Base-by-base conservation (phyloP, 2,329 filamentous ascomycete genomes). In the Ophiostoma montium region DNA sequence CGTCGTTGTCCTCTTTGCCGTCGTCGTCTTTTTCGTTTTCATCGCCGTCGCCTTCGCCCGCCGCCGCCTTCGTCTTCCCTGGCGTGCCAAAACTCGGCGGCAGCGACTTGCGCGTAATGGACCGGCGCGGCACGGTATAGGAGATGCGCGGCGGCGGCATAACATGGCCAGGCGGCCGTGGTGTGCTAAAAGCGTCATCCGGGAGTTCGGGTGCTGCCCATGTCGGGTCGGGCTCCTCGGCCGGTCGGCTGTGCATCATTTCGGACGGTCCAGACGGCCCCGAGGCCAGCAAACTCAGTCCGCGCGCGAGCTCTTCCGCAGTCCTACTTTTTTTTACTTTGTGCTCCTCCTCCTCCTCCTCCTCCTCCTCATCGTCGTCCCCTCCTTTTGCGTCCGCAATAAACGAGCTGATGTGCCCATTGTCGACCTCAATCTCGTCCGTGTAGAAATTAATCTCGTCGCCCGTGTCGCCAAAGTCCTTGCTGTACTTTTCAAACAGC, bases 391-490 rank as follows among this genome's bases (percentile, higher is more conserved):
- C 55, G 53, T 54, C 45, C 27, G 27, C 71, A 69, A 36, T 63
- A 15, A 55, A 52, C 60, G 55, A 74, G 46, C 75, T 62, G 47
- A 95, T 63, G 66, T 96, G 92, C 0, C 92, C 90, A 69, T 95
- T 92, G 63, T 96, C 76, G 50, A 95, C 80, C n/a, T 94, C 73
- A 43, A 96, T 80, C 51, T 85, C 71, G 48, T 86, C 88, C 0
- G 85, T 90, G 46, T 72, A 70, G 50, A 95, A 70, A 63, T 96
- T 86, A 58, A 96, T 88, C 66, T 95, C 88, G 63, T 96, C 90
- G 48, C 83, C 88, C 46, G 90, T 73, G 5, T 81, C 84, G 2
- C 80, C 79, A 59, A 95, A 95, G 61, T 95, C 84, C 55, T 74
- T 80, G 48, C 75, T 80, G 62, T 94, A 95, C 63, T 94, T 95